Base-by-base conservation (phyloP, 306 rosid species). In the Cajanus cajan region DNA sequence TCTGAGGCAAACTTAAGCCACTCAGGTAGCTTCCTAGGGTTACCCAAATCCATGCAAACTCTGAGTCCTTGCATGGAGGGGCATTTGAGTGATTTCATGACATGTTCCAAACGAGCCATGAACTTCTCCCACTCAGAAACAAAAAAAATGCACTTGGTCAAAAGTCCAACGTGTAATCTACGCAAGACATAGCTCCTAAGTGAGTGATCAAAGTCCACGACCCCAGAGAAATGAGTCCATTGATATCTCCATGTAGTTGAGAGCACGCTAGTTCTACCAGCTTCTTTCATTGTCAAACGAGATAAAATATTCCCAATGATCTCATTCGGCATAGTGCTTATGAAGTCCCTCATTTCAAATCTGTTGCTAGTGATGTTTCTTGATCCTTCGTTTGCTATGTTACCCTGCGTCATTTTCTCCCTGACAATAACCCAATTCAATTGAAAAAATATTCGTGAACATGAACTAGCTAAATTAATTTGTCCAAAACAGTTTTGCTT, bases 161-260 rank as follows among this genome's bases (percentile, higher is more conserved):
- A 6, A 36, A 18, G 37, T 41, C 57, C 54, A 24, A 40, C 18
- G 8, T 2, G 1, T 25, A 3, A 9, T 28, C 34, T 21, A 6
- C 57, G 43, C 34, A 77, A n/a, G 5, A 3, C 1, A 2, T 4
- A 8, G 4, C 15, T 19, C 66, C 31, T 41, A 1, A 78, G 61
- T 5, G 76, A 68, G 18, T 28, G 8, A 34, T 78, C 82, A 8
- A 78, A 78, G 8, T 45, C 5, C 13, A 78, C 0, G 8, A 58
- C 1, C 8, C 77, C 82, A 58, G 2, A 34, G 77, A 69, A 78
- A 19, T 18, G 2, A 7, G 36, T 47, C 64, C 82, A 78, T n/a
- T 31, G 71, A 16, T 43, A 2, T 47, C 31, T 78, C 82, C 82
- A 78, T 14, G n/a, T 69, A 0, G 18, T 78, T 28, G 82, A 43